A percentile compares a stretch with the other conserved stretches of the same genome.
Conservation (phyloP, 2,329 filamentous ascomycete species). For the Rasamsonia emersonii region DNA sequence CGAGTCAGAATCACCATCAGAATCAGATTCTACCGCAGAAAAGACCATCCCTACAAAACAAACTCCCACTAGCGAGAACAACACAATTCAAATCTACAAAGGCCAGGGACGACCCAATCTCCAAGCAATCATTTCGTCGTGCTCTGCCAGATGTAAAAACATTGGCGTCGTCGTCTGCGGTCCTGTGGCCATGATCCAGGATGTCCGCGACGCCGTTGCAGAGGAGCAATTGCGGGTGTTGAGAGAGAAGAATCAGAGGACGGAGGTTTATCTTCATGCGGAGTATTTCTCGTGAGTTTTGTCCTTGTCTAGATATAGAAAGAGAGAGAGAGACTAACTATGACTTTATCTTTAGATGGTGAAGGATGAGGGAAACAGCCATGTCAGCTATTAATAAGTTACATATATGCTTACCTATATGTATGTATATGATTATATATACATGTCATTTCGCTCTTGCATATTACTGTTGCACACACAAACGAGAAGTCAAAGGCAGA, state of each 20-base stretch:
- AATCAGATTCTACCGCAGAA: neutral
- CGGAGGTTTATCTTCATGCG: slow-evolving; percentile 39
- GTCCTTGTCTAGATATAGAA: neutral
- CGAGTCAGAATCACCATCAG: slow-evolving; percentile 8
- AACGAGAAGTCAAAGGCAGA: too few species aligned
- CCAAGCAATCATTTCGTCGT: slow-evolving; percentile 1
- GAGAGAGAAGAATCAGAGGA: slow-evolving; percentile 15
- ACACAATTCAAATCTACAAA: neutral
- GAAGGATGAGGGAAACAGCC: too few species aligned
- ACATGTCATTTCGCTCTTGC: too few species aligned
- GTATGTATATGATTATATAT: too few species aligned
- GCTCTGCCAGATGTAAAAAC: neutral
- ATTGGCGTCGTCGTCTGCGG: slow-evolving; percentile 35
- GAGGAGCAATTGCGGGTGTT: slow-evolving; percentile 31
- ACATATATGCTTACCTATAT: too few species aligned
- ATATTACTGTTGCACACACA: too few species aligned
- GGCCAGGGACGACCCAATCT: slow-evolving; percentile 2
- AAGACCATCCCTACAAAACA: too few species aligned
- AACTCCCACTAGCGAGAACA: too few species aligned
- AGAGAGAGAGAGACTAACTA: too few species aligned
- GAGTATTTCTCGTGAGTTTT: slow-evolving; percentile 41
- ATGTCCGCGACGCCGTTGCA: slow-evolving; percentile 41
- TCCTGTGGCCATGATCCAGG: slow-evolving; percentile 38
- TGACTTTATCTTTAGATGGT: too few species aligned
- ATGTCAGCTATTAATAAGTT: too few species aligned